Base-by-base conservation (phyloP, 257 asterid species). In the Nicotiana tabacum region DNA sequence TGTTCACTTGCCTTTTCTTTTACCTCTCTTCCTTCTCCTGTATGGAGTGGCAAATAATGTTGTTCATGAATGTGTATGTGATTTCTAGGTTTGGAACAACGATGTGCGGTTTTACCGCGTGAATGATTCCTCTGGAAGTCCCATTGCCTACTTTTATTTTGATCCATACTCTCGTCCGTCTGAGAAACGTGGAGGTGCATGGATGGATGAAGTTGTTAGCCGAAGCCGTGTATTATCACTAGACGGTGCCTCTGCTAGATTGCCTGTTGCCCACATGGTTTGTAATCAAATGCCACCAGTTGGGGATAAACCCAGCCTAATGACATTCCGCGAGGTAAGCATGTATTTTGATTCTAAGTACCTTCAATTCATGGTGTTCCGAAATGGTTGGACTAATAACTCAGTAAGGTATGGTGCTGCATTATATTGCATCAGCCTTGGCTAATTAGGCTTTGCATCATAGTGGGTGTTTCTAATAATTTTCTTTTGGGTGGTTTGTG, bases 221-320 rank as follows among this genome's bases (percentile, higher is more conserved):
- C 92, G 99, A 87, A 96, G 99, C 85, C 94, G 94, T 82, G 93
- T 92, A 88, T 77, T 94, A 84, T 92, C 98, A 18, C 91, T 62
- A 80, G 95, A 92, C 87, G 97, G 97, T 83, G 86, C 88, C 85
- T 85, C 94, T 85, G 89, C 91, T 77, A 90, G 99, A 90, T 90
- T 96, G 89, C 99, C 99, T 86, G 95, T 91, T 83, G 99, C 98
- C 56, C 98, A 92, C 87, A 94, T 96, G 98, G 97, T 94, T 82
- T 96, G 99, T 92, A 96, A 96, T 89, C 99, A 96, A 88, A 96
- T 96, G 98, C 98, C 98, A 84, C 99, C 99, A 9, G 98, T 96
- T 24, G 99, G 99, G 60, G 92, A 96, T 86, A 96, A 96, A 83
- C 99, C 99, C 68, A 96, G 99, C 88, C 95, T 96, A 51, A 96